Evolutionary conservation across 768 basidiomycete genomes (phyloP), one percentile per base, ranked within the genome.

Genomic region (Leccinum ochraceum): DNA sequence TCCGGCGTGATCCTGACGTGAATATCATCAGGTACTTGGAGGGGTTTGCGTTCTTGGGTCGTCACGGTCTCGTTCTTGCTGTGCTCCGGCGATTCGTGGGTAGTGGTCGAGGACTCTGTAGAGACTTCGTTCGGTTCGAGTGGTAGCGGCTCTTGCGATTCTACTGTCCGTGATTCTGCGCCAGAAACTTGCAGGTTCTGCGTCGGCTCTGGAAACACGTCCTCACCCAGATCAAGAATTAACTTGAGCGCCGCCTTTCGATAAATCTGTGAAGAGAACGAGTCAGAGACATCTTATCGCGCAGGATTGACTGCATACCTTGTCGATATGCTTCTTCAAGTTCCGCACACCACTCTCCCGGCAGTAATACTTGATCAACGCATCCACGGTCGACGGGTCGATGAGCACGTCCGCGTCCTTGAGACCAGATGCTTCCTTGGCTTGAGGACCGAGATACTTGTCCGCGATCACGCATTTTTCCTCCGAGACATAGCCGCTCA

Each of bases 301-400:
- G 37, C 13, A 26, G 44, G 9, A 7, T 1, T n/a, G 36, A 6
- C n/a, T 39, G 17, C 53, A 2, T 61, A 94, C 94, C 87, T 98
- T 98, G 70, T 99, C 96, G 57, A 99, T 96, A 69, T 95, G 92
- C 77, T 99, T 98, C 86, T 98, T 98, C 72, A 99, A 70, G 70
- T 95, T 94, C 53, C 97, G 81, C 32, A 99, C 97, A 49, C 97
- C 97, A 67, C 94, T 96, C 78, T 99, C 97, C 24, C 97, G 84
- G 72, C 94, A 95, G 75, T 98, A 98, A 74, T 95, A 98, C 72
- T 95, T 91, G 78, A 99, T 98, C 56, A 99, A 81, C 11, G 85
- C 77, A 66, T 95, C 93, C 50, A 98, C 87, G 0, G 95, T 86
- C 10, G 83, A 80, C 6, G 84, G 81, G 20, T 92, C 88, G 16